Conservation (phyloP, 441 rosid species). For the Pelargonium cotyledonis region DNA sequence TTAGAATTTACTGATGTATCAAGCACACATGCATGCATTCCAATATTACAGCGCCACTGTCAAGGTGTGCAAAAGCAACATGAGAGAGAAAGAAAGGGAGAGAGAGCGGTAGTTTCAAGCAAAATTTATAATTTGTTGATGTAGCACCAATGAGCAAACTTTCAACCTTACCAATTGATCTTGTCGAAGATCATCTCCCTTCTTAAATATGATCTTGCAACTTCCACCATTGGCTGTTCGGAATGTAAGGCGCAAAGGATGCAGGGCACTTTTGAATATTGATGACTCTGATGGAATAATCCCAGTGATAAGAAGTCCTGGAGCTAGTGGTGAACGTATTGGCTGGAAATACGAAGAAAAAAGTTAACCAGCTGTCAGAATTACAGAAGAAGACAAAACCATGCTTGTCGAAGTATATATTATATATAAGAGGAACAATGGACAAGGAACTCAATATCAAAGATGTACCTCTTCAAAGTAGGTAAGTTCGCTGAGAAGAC, state of each 20-base stretch:
- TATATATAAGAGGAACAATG: background rate
- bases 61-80: background rate
- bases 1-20: slow-evolving; percentile 8
- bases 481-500: slow-evolving; percentile 91
- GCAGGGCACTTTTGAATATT: slow-evolving; percentile 84
- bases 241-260: slow-evolving; percentile 86
- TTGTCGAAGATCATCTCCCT: slow-evolving; percentile 98
- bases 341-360: slow-evolving; percentile 49
- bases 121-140: slow-evolving; percentile 10
- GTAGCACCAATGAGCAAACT: slow-evolving; percentile 1
- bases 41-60: background rate
- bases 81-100: background rate
- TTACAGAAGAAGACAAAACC: slow-evolving; percentile 10
- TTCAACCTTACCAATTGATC: slow-evolving; percentile 75
- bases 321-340: slow-evolving; percentile 79
- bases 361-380: slow-evolving; percentile 12
- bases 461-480: slow-evolving; percentile 85
- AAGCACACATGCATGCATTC: background rate
- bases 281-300: slow-evolving; percentile 91
- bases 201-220: slow-evolving; percentile 82
- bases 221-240: slow-evolving; percentile 70
- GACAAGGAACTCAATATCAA: slow-evolving; percentile 15
- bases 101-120: background rate
- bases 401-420: slow-evolving; percentile 14
- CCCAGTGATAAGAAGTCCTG: slow-evolving; percentile 74